These are phyloP conservation scores for Amphichorda felina DNA, from an alignment of 2,329 filamentous ascomycete genomes.

Conservation along the genomic window DNA sequence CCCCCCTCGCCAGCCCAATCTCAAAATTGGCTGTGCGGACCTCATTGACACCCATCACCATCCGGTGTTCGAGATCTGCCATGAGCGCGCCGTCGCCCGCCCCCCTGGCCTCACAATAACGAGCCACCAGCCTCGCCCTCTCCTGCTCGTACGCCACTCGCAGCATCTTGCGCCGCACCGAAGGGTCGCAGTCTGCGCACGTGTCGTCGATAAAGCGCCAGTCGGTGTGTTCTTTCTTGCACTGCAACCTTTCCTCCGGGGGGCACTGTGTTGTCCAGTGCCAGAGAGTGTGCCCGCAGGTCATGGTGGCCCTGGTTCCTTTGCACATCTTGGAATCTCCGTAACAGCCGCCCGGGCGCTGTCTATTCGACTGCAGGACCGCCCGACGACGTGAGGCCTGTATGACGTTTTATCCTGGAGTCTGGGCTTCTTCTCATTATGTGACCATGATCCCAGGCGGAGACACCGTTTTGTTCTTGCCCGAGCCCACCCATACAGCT, in stretches of 20 bases:
- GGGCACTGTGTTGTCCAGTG: slow-evolving; percentile 5
- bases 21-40: slow-evolving; percentile 11
- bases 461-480: too few relatives aligned
- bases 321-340: slow-evolving; percentile 10
- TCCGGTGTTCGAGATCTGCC: slow-evolving; percentile 10
- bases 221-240: too few relatives aligned
- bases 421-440: too few relatives aligned
- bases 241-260: slow-evolving; percentile 5
- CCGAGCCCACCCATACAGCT: too few relatives aligned
- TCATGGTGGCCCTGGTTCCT: slow-evolving; percentile 12
- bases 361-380: too few relatives aligned
- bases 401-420: too few relatives aligned
- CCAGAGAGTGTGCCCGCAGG: slow-evolving; percentile 13
- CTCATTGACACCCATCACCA: slow-evolving; percentile 9
- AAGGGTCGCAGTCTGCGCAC: slow-evolving; percentile 23
- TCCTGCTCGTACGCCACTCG: slow-evolving; percentile 13
- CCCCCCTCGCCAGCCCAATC: slow-evolving; percentile 8
- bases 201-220: slow-evolving; percentile 19
- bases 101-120: slow-evolving; percentile 13
- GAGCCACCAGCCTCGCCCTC: slow-evolving; percentile 12
- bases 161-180: slow-evolving; percentile 12
- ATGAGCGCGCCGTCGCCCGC: slow-evolving; percentile 11
- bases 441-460: too few relatives aligned
- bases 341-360: slow-evolving; percentile 15
- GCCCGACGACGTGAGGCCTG: too few relatives aligned